Evolutionary conservation across 441 rosid genomes (phyloP), one percentile per base, ranked within the genome.

Genomic region (Arabidopsis hybrid): DNA sequence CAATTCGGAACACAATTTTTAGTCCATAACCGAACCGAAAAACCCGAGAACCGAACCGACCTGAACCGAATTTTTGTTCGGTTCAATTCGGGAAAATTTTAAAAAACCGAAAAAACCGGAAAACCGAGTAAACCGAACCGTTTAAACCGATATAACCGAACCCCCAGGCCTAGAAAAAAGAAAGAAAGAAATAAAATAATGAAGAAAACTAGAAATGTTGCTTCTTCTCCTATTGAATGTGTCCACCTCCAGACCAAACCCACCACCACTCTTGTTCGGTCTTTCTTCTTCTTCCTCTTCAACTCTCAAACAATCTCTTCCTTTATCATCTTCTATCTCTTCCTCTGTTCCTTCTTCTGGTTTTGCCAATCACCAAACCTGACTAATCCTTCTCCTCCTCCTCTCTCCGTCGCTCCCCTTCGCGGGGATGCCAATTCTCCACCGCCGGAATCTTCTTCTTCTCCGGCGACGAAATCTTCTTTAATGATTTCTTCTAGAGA

Each of bases 401-500:
- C 78, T 72, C 59, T 82, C 58, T 73, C 79, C 75, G 50, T 81
- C 47, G 78, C 65, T 58, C 78, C 73, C 77, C 76, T 71, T 74
- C 53, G 71, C 29, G 77, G 87, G 83, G 85, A 83, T 77, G 86
- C 85, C 58, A 6, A 8, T 58, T 58, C 29, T 7, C 29, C 62
- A 57, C 62, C 62, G 82, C 59, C 55, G 78, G 71, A 45, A 47
- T 47, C 51, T 43, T 64, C 76, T 13, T 42, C 36, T 53, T 51
- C 76, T 56, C 67, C 67, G 51, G 45, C 73, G 47, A 0, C 46
- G 57, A 55, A 6, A 40, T 42, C 9, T 67, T 60, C 65, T 16
- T n/a, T 47, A 14, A 83, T 84, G 89, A 82, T 82, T 8, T 75
- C 89, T 7, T 73, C 62, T 57, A 68, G 81, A 58, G 80, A 87